Base-by-base conservation (phyloP, 2,329 filamentous ascomycete species). In the Coniella vitis region DNA sequence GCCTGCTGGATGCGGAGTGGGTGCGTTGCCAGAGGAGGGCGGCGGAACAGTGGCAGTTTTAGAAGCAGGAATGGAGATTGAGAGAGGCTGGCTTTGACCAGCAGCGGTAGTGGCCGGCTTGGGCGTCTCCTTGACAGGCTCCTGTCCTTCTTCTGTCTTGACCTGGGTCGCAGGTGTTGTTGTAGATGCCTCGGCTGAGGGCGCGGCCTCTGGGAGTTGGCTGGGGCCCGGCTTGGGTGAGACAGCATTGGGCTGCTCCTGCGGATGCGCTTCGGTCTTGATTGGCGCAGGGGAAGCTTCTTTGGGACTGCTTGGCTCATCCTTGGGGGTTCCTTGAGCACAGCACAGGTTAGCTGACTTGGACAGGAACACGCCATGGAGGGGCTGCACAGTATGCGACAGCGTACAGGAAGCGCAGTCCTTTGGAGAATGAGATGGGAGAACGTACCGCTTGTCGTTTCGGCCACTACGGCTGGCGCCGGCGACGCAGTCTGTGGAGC, bases 401-500 rank as follows among this genome's bases (percentile, higher is more conserved):
- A 29, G 7, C 10, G 16, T 19, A 34, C 29, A n/a, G 4, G 12
- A 12, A 43, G 12, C 20, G 10, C 44, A n/a, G 32, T 17, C 19
- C 29, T 38, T 41, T 38, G n/a, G n/a, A n/a, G n/a, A n/a, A n/a
- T n/a, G n/a, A 44, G 46, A 41, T 41, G 25, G 10, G 25, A 41
- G 20, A 29, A 50, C 51, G 44, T 38, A 53, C 51, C 51, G 44
- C 51, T 53, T 49, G 35, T 47, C 43, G 39, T 21, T n/a, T 47
- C 43, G 37, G 44, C 50, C 43, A 44, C 51, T 53, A 53, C 45
- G 51, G 51, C 51, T 50, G 51, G 42, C 31, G 51, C 51, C 51
- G 51, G 47, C 51, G 51, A 53, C 51, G 51, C 51, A 53, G 39
- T 53, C 44, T 46, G 42, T 53, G 47, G 39, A 50, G 47, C 51